phyloP scores from a whole-genome alignment of 257 asterid species.

The Vinca minor region DNA sequence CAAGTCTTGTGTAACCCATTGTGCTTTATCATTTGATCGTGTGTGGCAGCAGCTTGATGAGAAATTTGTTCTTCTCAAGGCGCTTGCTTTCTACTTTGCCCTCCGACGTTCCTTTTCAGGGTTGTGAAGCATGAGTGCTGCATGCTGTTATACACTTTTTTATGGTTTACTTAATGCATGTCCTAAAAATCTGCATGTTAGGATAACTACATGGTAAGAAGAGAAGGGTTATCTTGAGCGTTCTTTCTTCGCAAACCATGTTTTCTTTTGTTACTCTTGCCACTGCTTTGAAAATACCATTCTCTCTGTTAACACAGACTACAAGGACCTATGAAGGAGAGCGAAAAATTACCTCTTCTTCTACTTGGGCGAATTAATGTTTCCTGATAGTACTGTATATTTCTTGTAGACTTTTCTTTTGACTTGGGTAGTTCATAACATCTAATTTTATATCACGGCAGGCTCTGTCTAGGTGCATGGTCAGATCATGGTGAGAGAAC shows the following conservation, averaged over 20 bases:
- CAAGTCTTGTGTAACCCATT: too few relatives aligned
- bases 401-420: conserved; percentile 9
- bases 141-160: not conserved
- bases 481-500: conserved; percentile 95
- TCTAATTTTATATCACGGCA: conserved; percentile 26
- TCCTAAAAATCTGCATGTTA: not conserved
- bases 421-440: not conserved
- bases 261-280: too few relatives aligned
- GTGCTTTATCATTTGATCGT: not conserved
- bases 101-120: not conserved
- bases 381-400: not conserved
- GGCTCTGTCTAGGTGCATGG: conserved; percentile 99
- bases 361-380: not conserved
- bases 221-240: too few relatives aligned
- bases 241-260: too few relatives aligned
- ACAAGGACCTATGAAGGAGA: too few relatives aligned
- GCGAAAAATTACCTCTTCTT: not conserved
- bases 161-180: not conserved
- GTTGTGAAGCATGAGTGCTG: not conserved
- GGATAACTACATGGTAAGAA: not conserved
- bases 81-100: not conserved
- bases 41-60: not conserved
- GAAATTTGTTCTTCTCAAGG: not conserved
- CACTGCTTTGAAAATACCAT: too few relatives aligned
- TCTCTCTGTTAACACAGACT: too few relatives aligned